Evolutionary conservation across 345 rosid genomes (phyloP).

Genomic region (Eucalyptus fibrosa): DNA sequence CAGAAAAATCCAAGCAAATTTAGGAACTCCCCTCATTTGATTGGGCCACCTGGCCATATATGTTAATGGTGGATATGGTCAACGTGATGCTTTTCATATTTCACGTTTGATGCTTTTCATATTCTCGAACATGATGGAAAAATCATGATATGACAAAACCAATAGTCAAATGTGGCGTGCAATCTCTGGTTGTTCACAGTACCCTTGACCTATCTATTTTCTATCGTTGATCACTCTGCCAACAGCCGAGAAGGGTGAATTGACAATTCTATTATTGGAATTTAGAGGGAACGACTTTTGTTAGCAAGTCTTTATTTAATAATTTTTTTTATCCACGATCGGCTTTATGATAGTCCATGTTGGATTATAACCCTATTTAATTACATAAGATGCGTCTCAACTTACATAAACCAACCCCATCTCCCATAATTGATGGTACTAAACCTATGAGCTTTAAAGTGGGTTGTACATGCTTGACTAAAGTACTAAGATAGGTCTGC

Average conservation of each 20-base stretch:
- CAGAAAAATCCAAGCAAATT: not conserved
- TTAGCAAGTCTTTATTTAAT: not conserved
- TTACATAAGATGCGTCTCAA: not conserved
- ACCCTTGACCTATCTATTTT: not conserved
- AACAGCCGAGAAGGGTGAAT: not conserved
- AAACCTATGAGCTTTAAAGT: not conserved
- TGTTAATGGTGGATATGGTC: not conserved
- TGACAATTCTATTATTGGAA: not conserved
- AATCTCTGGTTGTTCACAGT: not conserved
- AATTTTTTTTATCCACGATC: not conserved
- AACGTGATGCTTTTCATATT: not conserved
- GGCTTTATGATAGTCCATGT: not conserved
- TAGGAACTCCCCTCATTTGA: not conserved
- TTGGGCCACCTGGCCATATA: not conserved
- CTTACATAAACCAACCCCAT: too few relatives aligned
- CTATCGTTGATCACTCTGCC: not conserved
- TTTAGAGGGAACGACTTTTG: not conserved
- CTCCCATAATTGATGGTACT: not conserved
- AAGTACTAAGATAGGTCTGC: not conserved
- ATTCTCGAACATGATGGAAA: not conserved
- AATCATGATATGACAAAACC: not conserved
- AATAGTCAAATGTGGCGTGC: not conserved
- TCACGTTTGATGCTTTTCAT: not conserved
- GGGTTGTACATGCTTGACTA: not conserved
- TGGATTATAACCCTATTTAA: not conserved